A percentile compares a stretch with the other conserved stretches of the same genome.
Conservation (phyloP, 805 yeast species). For the Myxozyma nipponensis region DNA sequence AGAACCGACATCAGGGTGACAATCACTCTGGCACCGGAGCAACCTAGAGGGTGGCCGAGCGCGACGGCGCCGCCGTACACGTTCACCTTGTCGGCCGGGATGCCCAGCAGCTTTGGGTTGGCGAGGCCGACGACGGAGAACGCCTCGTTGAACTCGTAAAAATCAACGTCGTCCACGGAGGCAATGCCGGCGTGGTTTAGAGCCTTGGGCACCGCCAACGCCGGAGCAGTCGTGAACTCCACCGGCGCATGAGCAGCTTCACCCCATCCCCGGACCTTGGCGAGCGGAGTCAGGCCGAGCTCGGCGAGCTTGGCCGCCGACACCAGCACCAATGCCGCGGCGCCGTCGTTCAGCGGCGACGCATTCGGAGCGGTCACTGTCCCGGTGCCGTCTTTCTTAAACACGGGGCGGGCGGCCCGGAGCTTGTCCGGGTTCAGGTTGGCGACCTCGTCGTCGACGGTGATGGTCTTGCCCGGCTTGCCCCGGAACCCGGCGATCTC, state of each 20-base stretch:
- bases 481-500: conserved; percentile 84
- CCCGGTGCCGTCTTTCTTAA: conserved; percentile 74
- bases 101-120: conserved; percentile 62
- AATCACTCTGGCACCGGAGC: conserved; percentile 92
- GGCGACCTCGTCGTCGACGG: conserved; percentile 76
- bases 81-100: conserved; percentile 57
- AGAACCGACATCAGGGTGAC: conserved; percentile 81
- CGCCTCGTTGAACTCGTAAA: conserved; percentile 95
- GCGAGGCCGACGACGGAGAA: conserved; percentile 96
- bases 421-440: conserved; percentile 76
- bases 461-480: conserved; percentile 56
- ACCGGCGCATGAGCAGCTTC: conserved; percentile 96
- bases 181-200: conserved; percentile 74
- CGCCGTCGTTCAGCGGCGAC: conserved; percentile 95
- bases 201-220: conserved; percentile 94
- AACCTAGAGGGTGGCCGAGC: conserved; percentile 92
- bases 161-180: conserved; percentile 64
- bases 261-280: conserved; percentile 90
- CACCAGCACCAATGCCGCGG: conserved; percentile 87
- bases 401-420: conserved; percentile 84
- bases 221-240: conserved; percentile 94
- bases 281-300: conserved; percentile 82
- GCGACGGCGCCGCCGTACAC: conserved; percentile 98
- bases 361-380: conserved; percentile 98
- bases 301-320: conserved; percentile 81